Evolutionary conservation across 2,329 filamentous ascomycete species (phyloP).

Genomic region (Calycina marina): DNA sequence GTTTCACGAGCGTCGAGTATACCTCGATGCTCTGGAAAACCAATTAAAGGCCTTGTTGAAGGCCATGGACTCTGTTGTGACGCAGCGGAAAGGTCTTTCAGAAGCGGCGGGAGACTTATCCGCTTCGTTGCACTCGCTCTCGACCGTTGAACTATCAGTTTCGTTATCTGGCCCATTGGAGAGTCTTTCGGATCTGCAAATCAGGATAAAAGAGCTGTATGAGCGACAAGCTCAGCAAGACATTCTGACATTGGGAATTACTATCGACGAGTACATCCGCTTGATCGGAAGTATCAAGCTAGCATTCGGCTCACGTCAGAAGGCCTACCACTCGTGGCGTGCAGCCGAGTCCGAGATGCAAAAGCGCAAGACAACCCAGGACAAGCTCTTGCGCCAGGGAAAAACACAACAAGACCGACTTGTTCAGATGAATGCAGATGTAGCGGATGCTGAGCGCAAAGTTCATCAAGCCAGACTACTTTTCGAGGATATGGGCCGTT

Average conservation of each 20-base stretch:
- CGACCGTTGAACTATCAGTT: slow-evolving; percentile 82
- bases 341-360: slow-evolving; percentile 75
- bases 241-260: slow-evolving; percentile 88
- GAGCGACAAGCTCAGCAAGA: slow-evolving; percentile 96
- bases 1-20: slow-evolving; percentile 95
- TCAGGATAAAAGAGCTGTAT: slow-evolving; percentile 89
- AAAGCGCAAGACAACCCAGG: slow-evolving; percentile 78
- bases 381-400: slow-evolving; percentile 89
- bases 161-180: slow-evolving; percentile 79
- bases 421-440: slow-evolving; percentile 82
- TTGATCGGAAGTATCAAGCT: slow-evolving; percentile 91
- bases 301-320: slow-evolving; percentile 83
- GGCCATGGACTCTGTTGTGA: slow-evolving; percentile 84
- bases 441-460: slow-evolving; percentile 85
- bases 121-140: slow-evolving; percentile 79
- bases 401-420: slow-evolving; percentile 92
- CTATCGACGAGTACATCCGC: slow-evolving; percentile 95
- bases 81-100: slow-evolving; percentile 81
- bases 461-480: slow-evolving; percentile 79
- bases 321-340: slow-evolving; percentile 92
- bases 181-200: slow-evolving; percentile 80
- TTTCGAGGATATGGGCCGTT: slow-evolving; percentile 92
- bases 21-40: slow-evolving; percentile 83
- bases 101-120: slow-evolving; percentile 92
- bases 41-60: slow-evolving; percentile 85